phyloP scores from a whole-genome alignment of 805 yeast species.

The Candida tibetensis region DNA sequence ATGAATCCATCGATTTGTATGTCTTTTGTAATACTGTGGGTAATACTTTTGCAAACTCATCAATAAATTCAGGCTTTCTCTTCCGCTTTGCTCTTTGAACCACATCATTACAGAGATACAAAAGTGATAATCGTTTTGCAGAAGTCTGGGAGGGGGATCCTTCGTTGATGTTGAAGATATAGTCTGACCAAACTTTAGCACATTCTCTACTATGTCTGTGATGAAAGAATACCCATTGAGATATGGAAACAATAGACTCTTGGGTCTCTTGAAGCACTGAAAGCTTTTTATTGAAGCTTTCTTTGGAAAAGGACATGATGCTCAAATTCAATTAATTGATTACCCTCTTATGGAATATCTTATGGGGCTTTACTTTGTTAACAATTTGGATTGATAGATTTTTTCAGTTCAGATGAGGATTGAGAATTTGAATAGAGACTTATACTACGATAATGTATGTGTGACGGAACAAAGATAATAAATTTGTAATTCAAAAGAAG shows the following conservation, averaged over 20 bases:
- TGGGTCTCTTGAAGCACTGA: slow-evolving; percentile 55
- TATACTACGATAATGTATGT: too few relatives aligned
- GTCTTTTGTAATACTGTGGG: slow-evolving; percentile 39
- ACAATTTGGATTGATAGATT: too few relatives aligned
- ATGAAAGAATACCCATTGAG: slow-evolving; percentile 74
- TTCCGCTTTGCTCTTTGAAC: slow-evolving; percentile 74
- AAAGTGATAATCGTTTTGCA: slow-evolving; percentile 49
- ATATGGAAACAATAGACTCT: slow-evolving; percentile 68
- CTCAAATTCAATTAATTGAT: not conserved
- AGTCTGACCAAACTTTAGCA: slow-evolving; percentile 52
- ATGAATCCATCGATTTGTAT: slow-evolving; percentile 26
- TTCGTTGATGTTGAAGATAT: slow-evolving; percentile 19
- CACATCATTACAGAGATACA: slow-evolving; percentile 77
- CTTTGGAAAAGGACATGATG: slow-evolving; percentile 50
- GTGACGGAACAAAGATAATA: too few relatives aligned
- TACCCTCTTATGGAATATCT: too few relatives aligned
- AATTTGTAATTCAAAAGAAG: too few relatives aligned
- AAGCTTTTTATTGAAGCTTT: slow-evolving; percentile 47
- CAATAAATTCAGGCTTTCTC: slow-evolving; percentile 54
- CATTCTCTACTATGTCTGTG: slow-evolving; percentile 53
- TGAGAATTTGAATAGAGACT: too few relatives aligned
- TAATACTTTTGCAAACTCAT: slow-evolving; percentile 52
- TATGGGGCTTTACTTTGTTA: too few relatives aligned
- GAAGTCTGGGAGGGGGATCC: slow-evolving; percentile 11
- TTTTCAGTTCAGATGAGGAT: too few relatives aligned